These are phyloP conservation scores for Tephrocybe rancida DNA, from an alignment of 768 basidiomycete species.

Conservation along the genomic window DNA sequence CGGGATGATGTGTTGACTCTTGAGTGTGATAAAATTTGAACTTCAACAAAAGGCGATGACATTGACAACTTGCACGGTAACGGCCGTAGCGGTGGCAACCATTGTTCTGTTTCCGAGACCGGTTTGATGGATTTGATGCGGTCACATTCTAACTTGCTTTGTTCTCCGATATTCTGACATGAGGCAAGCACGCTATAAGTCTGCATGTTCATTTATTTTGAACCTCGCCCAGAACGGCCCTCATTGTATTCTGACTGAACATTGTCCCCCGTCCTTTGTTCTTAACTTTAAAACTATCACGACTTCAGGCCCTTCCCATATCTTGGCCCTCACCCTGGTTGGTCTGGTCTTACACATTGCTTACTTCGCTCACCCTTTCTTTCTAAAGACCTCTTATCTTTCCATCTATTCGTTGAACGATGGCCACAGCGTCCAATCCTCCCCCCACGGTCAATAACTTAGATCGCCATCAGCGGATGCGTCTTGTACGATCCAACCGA, in stretches of 20 bases:
- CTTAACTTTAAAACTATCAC: slow-evolving; percentile 1
- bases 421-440: slow-evolving; percentile 13
- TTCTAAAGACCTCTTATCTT: neutral
- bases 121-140: slow-evolving; percentile 6
- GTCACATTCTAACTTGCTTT: slow-evolving; percentile 7
- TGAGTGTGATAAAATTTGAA: neutral
- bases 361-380: slow-evolving; percentile 1
- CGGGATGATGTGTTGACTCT: too few relatives aligned
- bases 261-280: slow-evolving; percentile 5
- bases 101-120: slow-evolving; percentile 16
- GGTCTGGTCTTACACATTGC: slow-evolving; percentile 6
- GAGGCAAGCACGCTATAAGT: neutral
- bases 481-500: slow-evolving; percentile 58
- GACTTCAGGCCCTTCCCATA: neutral
- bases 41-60: neutral
- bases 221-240: neutral
- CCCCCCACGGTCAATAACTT: slow-evolving; percentile 56
- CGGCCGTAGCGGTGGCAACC: slow-evolving; percentile 14
- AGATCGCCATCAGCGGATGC: slow-evolving; percentile 44
- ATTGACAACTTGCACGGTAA: neutral
- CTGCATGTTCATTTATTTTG: neutral
- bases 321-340: slow-evolving; percentile 14
- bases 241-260: slow-evolving; percentile 7
- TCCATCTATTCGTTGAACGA: neutral
- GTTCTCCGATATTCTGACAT: slow-evolving; percentile 7